phyloP scores from a whole-genome alignment of 2,329 filamentous ascomycete species.

The Fusarium sp. region DNA sequence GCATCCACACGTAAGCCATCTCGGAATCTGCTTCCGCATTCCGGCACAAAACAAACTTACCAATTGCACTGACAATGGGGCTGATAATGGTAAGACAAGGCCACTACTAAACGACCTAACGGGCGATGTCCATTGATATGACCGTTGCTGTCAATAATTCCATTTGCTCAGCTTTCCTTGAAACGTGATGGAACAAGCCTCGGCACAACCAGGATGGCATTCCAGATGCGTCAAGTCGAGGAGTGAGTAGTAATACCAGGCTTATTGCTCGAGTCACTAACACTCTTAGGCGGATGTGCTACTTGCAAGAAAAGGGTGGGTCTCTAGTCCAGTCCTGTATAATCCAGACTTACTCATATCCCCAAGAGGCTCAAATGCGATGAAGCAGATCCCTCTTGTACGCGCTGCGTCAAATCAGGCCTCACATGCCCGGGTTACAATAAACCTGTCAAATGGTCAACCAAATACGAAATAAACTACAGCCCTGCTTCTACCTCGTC shows the following conservation, averaged over 20 bases:
- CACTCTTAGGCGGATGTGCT: neutral
- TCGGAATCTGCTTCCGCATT: neutral
- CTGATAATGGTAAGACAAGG: neutral
- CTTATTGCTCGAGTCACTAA: too few relatives aligned
- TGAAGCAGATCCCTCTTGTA: slow-evolving; percentile 25
- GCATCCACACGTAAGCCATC: neutral
- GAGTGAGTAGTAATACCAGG: neutral
- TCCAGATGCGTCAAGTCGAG: neutral
- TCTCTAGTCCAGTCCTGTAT: too few relatives aligned
- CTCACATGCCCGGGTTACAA: slow-evolving; percentile 29
- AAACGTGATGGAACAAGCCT: neutral
- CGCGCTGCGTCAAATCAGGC: slow-evolving; percentile 25
- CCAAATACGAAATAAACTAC: slow-evolving; percentile 29
- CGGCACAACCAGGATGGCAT: neutral
- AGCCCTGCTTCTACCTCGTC: neutral
- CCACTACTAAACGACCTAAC: neutral
- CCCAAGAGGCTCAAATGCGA: slow-evolving; percentile 36
- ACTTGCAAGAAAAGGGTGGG: slow-evolving; percentile 12
- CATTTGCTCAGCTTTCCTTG: neutral
- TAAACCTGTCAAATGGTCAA: slow-evolving; percentile 35
- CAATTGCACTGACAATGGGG: neutral
- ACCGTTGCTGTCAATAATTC: neutral
- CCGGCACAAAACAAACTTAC: neutral
- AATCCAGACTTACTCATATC: neutral
- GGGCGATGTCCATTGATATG: neutral